These are phyloP conservation scores for Nakazawaea pomicola DNA, from an alignment of 805 yeast genomes.

Conservation along the genomic window DNA sequence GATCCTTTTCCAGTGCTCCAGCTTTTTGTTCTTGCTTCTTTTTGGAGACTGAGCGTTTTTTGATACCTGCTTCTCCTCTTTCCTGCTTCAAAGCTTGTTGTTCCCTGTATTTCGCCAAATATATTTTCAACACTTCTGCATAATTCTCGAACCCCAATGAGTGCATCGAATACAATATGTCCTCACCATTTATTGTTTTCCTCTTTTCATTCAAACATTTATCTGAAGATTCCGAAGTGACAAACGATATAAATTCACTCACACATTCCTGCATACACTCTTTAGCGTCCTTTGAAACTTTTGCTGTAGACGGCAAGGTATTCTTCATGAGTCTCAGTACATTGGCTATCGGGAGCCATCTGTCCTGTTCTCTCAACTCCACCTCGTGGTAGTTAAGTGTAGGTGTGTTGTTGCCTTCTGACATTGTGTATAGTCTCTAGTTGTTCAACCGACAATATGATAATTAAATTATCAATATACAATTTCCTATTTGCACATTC, in stretches of 20 bases:
- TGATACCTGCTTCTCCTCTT: constrained; percentile 39
- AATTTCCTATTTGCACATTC: constrained; percentile 1
- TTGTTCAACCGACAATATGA: too few relatives aligned
- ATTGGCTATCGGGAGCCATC: constrained; percentile 59
- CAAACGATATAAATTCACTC: constrained; percentile 60
- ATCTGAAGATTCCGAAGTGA: constrained; percentile 63
- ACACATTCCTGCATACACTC: constrained; percentile 75
- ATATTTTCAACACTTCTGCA: constrained; percentile 63
- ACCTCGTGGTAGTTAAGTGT: constrained; percentile 24
- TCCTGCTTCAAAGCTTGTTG: constrained; percentile 73
- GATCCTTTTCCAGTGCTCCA: neutral
- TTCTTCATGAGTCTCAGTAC: constrained; percentile 75
- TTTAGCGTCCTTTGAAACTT: constrained; percentile 74
- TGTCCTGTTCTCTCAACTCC: constrained; percentile 55
- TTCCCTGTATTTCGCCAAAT: constrained; percentile 62
- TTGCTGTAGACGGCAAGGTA: constrained; percentile 68
- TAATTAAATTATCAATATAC: constrained; percentile 2
- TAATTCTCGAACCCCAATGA: constrained; percentile 67
- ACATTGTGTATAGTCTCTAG: neutral
- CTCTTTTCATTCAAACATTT: constrained; percentile 60
- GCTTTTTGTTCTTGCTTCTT: constrained; percentile 1
- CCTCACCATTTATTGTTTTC: constrained; percentile 69
- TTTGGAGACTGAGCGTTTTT: neutral
- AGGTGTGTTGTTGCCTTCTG: constrained; percentile 2
- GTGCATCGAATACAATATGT: constrained; percentile 57